These are phyloP conservation scores for Pichia norvegensis DNA, from an alignment of 1,139 yeast species.

Conservation along the genomic window DNA sequence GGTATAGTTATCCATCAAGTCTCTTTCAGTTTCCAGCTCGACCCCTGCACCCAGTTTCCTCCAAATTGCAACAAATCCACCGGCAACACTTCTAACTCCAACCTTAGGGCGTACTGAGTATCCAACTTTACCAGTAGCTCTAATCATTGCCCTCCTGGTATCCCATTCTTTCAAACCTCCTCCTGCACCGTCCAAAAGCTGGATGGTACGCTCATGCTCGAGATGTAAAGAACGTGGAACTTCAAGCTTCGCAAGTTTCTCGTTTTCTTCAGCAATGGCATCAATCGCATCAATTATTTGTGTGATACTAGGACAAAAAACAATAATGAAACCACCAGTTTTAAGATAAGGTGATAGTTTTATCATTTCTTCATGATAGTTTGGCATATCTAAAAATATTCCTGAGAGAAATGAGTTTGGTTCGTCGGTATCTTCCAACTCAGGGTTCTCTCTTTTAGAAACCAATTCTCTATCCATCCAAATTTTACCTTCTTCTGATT, in stretches of 20 bases:
- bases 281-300: constrained; percentile 35
- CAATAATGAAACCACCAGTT: constrained; percentile 35
- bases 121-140: constrained; percentile 33
- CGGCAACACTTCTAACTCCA: constrained; percentile 37
- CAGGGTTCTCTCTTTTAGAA: constrained; percentile 1
- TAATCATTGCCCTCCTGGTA: constrained; percentile 30
- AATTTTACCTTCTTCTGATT: constrained; percentile 16
- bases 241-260: constrained; percentile 5
- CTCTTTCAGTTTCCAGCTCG: constrained; percentile 11
- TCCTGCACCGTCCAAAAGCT: constrained; percentile 39
- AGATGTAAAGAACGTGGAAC: constrained; percentile 9
- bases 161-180: constrained; percentile 41
- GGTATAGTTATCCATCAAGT: constrained; percentile 8
- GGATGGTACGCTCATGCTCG: constrained; percentile 30
- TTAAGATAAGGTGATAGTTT: constrained; percentile 29
- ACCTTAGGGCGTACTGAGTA: constrained; percentile 42
- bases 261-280: constrained; percentile 21
- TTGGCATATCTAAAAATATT: constrained; percentile 39
- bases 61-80: constrained; percentile 39
- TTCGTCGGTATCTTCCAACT: constrained; percentile 7
- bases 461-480: constrained; percentile 15
- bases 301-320: constrained; percentile 40
- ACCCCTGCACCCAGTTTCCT: constrained; percentile 19
- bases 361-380: constrained; percentile 29
- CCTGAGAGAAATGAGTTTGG: constrained; percentile 33